Evolutionary conservation across 2,329 filamentous ascomycete genomes (phyloP).

Genomic region (Fusarium decemcellulare): DNA sequence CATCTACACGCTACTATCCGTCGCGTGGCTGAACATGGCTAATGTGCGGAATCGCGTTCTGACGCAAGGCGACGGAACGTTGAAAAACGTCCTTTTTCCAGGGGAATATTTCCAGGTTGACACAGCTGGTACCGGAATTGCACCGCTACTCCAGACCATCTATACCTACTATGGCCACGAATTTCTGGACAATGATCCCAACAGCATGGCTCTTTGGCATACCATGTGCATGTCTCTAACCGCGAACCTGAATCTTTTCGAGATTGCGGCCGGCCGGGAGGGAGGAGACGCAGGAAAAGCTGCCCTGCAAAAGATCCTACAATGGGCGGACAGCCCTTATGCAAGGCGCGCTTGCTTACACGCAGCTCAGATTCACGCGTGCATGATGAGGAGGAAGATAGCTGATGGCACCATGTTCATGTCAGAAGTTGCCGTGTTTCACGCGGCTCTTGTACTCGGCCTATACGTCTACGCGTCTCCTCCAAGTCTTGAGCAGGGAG

Average conservation of each 20-base stretch:
- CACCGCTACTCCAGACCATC: neutral
- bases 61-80: neutral
- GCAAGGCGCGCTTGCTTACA: conserved; percentile 9
- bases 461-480: neutral
- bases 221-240: conserved; percentile 2
- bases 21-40: neutral
- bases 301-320: neutral
- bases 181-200: neutral
- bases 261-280: conserved; percentile 2
- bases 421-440: conserved; percentile 19
- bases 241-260: conserved; percentile 1
- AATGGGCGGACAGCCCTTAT: neutral
- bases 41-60: neutral
- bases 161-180: neutral
- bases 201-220: conserved; percentile 5
- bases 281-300: neutral
- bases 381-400: conserved; percentile 17
- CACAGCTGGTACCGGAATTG: neutral
- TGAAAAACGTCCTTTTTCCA: neutral
- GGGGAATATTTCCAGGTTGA: neutral
- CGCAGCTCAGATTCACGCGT: conserved; percentile 8
- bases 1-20: neutral
- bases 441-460: conserved; percentile 9
- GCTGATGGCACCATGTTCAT: conserved; percentile 21
- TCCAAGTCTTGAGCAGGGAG: neutral